Base-by-base conservation (phyloP, 805 yeast species). In the Kluyveromyces dobzhanskii region DNA sequence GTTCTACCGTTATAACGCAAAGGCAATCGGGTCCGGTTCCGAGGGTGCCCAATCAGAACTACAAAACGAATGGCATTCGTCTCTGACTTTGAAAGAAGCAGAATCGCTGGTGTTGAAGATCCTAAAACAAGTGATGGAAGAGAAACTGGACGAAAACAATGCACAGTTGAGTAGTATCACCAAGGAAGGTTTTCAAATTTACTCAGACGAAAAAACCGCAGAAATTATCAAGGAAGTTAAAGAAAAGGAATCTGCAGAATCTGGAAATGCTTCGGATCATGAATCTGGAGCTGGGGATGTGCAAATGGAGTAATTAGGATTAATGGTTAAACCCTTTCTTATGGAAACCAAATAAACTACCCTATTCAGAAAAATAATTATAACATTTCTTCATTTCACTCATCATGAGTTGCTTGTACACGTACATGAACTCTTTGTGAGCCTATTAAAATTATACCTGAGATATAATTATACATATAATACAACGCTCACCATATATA, bases 11-110 rank as follows among this genome's bases (percentile, higher is more conserved):
- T 92, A 92, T 60, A 96, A 92, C 56, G 99, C 98, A 21, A 94
- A 92, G 66, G 98, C 98, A 10, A 92, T 94, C 54, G 99, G 99
- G 11, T 85, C 96, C 1, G 99, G 99, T 16, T 84, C 95, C 12
- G 99, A 92, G 65, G 98, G 98, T 47, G 99, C 99, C 1, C 98
- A 94, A 65, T 82, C 96, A 2, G 99, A 92, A 63, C 71, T 92
- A 57, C 96, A 88, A 63, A 90, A 88, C 56, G 96, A 92, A 66
- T 92, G 92, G 66, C 97, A 90, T 65, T 81, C 81, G 49, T 85
- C 95, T 16, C 71, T 92, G 53, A 86, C 97, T 11, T 68, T 92
- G 50, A 77, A 79, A 49, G 98, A 94, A 60, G 98, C 97, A 7
- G 97, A 92, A 69, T 64, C 84, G 31, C 70, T 92, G 57, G 81